Evolutionary conservation across 2,329 filamentous ascomycete genomes (phyloP), one percentile per base, ranked within the genome.

Genomic region (Triangularia verruculosa): DNA sequence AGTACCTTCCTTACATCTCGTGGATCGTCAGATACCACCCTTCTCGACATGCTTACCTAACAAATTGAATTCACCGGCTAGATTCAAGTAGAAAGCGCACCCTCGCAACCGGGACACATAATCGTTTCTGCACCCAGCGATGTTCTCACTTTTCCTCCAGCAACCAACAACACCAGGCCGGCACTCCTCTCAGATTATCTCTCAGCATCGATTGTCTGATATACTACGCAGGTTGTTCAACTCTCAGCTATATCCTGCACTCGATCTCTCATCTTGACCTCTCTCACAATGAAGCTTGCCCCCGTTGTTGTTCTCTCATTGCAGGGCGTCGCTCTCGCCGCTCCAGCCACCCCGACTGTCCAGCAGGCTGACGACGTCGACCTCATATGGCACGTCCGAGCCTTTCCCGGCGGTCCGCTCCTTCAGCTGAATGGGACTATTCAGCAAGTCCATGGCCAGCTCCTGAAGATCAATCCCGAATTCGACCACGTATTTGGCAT

Each of bases 391-490:
- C 62, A 64, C n/a, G 58, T 70, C 5, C 32, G 68, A 34, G 59
- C 67, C 15, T 57, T 56, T 4, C 67, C 65, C 2, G 63, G 63
- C 11, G 61, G 61, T 1, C 67, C 62, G 1, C 59, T 51, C 15
- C 20, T 67, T 11, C 58, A 28, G 32, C 34, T 69, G 25, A 66
- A 60, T 51, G 70, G 70, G 17, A 70, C 68, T 32, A 51, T 70
- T 32, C 27, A 69, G 51, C 57, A 69, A 20, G 62, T 69, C 15
- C 61, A 64, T 57, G 58, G 27, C 4, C 64, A 70, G 52, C 60
- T 66, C 17, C 28, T 66, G 3, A 13, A 64, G 59, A 39, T 68
- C 9, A 70, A 70, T 52, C 64, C 67, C 7, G 43, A 66, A 39
- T 70, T 63, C 56, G 66, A 69, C 11, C 9, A 39, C 2, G 64